These are phyloP conservation scores for Flaveria ramosissima DNA, from an alignment of 129 eudicot species.

Conservation along the genomic window DNA sequence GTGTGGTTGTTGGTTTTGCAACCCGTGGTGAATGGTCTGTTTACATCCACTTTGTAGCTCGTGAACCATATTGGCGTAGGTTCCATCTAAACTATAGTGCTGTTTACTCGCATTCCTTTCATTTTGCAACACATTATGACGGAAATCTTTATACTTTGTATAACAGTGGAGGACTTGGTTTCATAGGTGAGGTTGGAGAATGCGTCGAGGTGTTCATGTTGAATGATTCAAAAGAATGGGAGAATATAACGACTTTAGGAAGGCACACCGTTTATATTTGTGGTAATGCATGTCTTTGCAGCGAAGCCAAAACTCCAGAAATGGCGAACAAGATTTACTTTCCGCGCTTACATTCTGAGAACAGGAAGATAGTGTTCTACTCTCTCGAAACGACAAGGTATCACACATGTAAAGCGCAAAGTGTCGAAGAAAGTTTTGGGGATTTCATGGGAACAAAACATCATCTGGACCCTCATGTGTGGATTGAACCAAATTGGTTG, in stretches of 20 bases:
- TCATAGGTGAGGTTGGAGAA: slow-evolving; percentile 4
- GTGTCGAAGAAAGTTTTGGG: neutral
- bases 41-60: neutral
- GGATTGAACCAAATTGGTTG: slow-evolving; percentile 34
- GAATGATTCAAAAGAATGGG: slow-evolving; percentile 23
- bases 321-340: slow-evolving; percentile 38
- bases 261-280: slow-evolving; percentile 21
- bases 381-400: slow-evolving; percentile 33
- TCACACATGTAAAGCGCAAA: slow-evolving; percentile 16
- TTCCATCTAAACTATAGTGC: neutral
- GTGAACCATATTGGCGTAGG: neutral
- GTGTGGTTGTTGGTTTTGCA: slow-evolving; percentile 23
- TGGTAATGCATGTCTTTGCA: slow-evolving; percentile 2
- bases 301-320: neutral
- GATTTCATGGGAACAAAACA: slow-evolving; percentile 10
- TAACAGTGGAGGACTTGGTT: neutral
- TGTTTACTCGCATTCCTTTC: neutral
- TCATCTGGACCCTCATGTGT: slow-evolving; percentile 13
- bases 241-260: slow-evolving; percentile 23
- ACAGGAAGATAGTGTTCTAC: slow-evolving; percentile 25
- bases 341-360: slow-evolving; percentile 4
- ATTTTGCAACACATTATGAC: slow-evolving; percentile 7
- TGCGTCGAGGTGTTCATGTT: slow-evolving; percentile 24
- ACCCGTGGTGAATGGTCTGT: neutral
- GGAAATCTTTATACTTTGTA: slow-evolving; percentile 16